Conservation (phyloP, 768 basidiomycete species). For the Mycena maculata region DNA sequence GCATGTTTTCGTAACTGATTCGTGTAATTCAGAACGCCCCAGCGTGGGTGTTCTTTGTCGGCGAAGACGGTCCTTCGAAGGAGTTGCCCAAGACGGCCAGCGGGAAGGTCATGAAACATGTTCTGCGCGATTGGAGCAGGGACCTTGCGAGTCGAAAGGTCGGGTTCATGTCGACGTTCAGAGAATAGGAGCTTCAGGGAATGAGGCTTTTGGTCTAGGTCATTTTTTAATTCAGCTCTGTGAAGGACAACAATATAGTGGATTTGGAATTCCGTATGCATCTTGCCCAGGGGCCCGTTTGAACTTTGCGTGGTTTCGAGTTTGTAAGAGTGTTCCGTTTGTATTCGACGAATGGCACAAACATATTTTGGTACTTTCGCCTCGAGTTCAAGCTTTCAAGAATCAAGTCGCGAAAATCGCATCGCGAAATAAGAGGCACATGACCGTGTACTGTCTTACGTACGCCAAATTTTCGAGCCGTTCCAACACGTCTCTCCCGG, state of each 20-base stretch:
- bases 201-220: too few species aligned
- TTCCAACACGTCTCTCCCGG: slow-evolving; percentile 11
- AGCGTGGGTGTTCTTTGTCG: slow-evolving; percentile 85
- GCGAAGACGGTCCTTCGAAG: slow-evolving; percentile 65
- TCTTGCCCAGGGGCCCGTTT: too few species aligned
- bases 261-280: too few species aligned
- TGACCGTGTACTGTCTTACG: slow-evolving; percentile 14
- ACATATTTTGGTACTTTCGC: too few species aligned
- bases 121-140: slow-evolving; percentile 76
- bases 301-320: too few species aligned
- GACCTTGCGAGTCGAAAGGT: slow-evolving; percentile 59
- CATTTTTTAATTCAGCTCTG: too few species aligned
- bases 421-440: not conserved
- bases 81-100: slow-evolving; percentile 89
- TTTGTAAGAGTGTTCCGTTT: too few species aligned
- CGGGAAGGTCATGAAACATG: slow-evolving; percentile 88
- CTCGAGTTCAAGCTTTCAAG: not conserved
- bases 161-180: slow-evolving; percentile 44
- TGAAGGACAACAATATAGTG: too few species aligned
- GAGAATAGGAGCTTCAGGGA: not conserved
- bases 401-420: not conserved
- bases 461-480: slow-evolving; percentile 17
- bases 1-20: not conserved
- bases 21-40: slow-evolving; percentile 81
- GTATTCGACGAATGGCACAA: too few species aligned